Evolutionary conservation across 208 protist species (phyloP), one percentile per base, ranked within the genome.

Genomic region (Balamuthia mandrillaris): DNA sequence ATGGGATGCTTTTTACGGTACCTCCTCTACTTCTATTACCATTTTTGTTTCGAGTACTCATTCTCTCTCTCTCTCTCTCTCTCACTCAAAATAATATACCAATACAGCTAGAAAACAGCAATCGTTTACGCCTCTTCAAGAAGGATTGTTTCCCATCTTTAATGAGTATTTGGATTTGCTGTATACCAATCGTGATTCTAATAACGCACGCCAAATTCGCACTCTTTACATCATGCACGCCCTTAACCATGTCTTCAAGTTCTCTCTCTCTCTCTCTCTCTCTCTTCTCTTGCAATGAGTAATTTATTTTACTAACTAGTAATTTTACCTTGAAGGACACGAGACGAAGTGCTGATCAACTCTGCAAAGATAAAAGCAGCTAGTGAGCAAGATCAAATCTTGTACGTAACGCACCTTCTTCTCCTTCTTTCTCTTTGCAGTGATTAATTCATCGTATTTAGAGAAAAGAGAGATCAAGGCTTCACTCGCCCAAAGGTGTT

Each of bases 401-500:
- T 68, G 1, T 7, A 21, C 31, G 58, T 83, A 70, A 14, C 37
- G 24, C 14, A 6, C 5, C 27, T n/a, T 49, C 14, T 14, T 54
- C 16, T 54, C 49, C 16, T 14, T 14, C 21, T 14, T 54, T 54
- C 16, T 54, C 49, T 14, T 54, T 18, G 49, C 21, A 21, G 49
- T 54, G n/a, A n/a, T n/a, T n/a, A n/a, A n/a, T 77, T 61, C 35
- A 5, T 81, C 7, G 21, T 81, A 2, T 81, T 70, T 41, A 83
- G 77, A 10, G 77, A 83, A 42, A 4, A 68, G 56, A 44, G 94
- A 27, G 96, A 98, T 81, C 95, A 97, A 86, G 96, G 97, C 18
- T 98, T 97, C 86, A 95, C 95, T 35, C 94, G 95, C 37, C 96
- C 96, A 12, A 94, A 93, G 18, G 87, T 98, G 42, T 92, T 98